Evolutionary conservation across 2,329 filamentous ascomycete genomes (phyloP).

Genomic region (Neopestalotiopsis sp.): DNA sequence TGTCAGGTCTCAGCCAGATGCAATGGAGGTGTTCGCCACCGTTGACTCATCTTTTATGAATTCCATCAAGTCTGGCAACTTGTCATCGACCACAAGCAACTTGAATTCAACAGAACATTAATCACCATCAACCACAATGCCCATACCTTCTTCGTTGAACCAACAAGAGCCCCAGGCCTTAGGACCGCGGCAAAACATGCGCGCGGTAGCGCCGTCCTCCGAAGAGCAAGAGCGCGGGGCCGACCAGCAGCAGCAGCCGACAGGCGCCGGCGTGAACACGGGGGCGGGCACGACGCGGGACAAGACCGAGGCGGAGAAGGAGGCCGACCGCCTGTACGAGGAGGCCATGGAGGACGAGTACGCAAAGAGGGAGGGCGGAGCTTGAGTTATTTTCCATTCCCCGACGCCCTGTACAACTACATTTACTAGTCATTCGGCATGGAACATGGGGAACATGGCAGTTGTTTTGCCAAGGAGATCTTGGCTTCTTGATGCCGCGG

Average conservation of each 20-base stretch:
- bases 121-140: conserved; percentile 9
- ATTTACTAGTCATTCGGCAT: not conserved
- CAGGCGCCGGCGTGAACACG: conserved; percentile 54
- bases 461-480: not conserved
- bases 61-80: too few relatives aligned
- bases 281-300: conserved; percentile 52
- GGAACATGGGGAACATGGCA: not conserved
- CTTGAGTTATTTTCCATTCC: conserved; percentile 32
- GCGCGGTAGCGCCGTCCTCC: not conserved
- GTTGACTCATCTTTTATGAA: too few relatives aligned
- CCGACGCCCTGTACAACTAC: not conserved
- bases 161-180: conserved; percentile 8
- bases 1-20: too few relatives aligned
- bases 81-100: too few relatives aligned
- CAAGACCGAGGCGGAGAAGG: conserved; percentile 55
- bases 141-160: conserved; percentile 19
- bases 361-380: conserved; percentile 59
- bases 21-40: too few relatives aligned
- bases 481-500: not conserved
- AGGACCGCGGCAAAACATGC: conserved; percentile 1
- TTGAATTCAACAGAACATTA: too few relatives aligned
- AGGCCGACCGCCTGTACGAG: conserved; percentile 56
- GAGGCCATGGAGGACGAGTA: conserved; percentile 62
- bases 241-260: conserved; percentile 30
- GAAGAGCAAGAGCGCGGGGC: not conserved